Base-by-base conservation (phyloP, 1,139 yeast genomes). In the Suhomyces ambrosiae region DNA sequence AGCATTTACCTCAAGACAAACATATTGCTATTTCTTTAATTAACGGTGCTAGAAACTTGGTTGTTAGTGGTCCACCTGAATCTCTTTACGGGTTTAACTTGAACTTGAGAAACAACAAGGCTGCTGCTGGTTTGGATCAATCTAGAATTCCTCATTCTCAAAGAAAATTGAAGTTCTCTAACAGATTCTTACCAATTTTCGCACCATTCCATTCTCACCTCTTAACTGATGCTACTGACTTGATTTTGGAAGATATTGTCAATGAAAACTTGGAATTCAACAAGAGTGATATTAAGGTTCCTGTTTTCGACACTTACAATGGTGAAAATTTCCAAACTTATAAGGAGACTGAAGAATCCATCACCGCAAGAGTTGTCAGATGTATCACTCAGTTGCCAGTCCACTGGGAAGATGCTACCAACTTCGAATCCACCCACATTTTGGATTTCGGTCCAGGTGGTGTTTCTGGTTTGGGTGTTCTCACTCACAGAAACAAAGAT, bases 361-460 rank as follows among this genome's bases (percentile, higher is more conserved):
- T 86, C 41, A 52, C 62, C 44, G 72, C 76, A 39, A 80, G 96
- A 58, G 75, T 86, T 42, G 80, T 83, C 44, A 80, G 80, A 60
- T 84, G 90, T 57, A 90, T 92, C 58, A 88, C 95, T 40, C 83
- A 82, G 57, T 76, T 86, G 58, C 89, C 96, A 30, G 99, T 92
- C 48, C 77, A 87, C 68, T 92, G 99, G 99, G 97, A 92, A 69
- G 52, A 54, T 23, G 95, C 98, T 23, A 90, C 97, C 35, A 64
- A 78, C 48, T 87, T 87, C 61, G 59, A 76, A 38, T 78, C 94
- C 19, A 86, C 97, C 36, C 98, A 94, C 62, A 79, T 92, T 52
- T 67, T 92, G 50, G 99, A 92, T 66, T 92, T 92, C 56, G 99
- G 99, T 59, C 99, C 98, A 45, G 98, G 99, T 66, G 98, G 97